Percentiles rank a stretch among this genome's conserved stretches.
phyloP scores from a whole-genome alignment of 2,329 filamentous ascomycete genomes.

The Cucurbitaria berberidis region DNA sequence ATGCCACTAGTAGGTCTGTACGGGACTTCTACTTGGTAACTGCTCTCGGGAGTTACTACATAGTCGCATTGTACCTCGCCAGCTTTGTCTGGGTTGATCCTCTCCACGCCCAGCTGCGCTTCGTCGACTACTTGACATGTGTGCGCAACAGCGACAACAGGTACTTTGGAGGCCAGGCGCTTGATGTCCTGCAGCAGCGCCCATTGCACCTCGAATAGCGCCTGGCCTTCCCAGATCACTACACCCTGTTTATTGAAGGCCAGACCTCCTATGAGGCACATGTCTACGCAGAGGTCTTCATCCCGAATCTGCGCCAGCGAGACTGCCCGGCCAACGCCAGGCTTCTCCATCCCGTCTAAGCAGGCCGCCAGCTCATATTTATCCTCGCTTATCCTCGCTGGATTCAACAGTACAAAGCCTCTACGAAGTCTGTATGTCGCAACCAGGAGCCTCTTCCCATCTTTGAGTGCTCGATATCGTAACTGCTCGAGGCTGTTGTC shows the following conservation, averaged over 20 bases:
- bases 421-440: constrained; percentile 52
- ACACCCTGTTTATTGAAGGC: constrained; percentile 50
- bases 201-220: constrained; percentile 55
- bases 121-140: constrained; percentile 52
- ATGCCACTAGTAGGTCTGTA: constrained; percentile 47
- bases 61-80: constrained; percentile 54
- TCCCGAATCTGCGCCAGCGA: constrained; percentile 47
- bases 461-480: constrained; percentile 46
- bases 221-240: constrained; percentile 50
- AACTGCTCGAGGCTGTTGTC: constrained; percentile 55
- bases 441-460: constrained; percentile 51
- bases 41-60: constrained; percentile 47
- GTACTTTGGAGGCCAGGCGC: constrained; percentile 31
- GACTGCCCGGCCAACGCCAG: constrained; percentile 42
- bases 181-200: constrained; percentile 48
- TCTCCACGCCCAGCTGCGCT: constrained; percentile 23
- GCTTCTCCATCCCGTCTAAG: constrained; percentile 54
- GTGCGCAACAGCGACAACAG: constrained; percentile 49
- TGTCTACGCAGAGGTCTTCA: constrained; percentile 34
- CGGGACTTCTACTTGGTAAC: constrained; percentile 35
- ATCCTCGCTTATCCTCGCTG: constrained; percentile 34
- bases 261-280: constrained; percentile 51
- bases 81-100: constrained; percentile 30
- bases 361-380: constrained; percentile 46
- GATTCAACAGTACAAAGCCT: constrained; percentile 53